Conservation (phyloP, 2,329 filamentous ascomycete species). For the Fusarium sp. region DNA sequence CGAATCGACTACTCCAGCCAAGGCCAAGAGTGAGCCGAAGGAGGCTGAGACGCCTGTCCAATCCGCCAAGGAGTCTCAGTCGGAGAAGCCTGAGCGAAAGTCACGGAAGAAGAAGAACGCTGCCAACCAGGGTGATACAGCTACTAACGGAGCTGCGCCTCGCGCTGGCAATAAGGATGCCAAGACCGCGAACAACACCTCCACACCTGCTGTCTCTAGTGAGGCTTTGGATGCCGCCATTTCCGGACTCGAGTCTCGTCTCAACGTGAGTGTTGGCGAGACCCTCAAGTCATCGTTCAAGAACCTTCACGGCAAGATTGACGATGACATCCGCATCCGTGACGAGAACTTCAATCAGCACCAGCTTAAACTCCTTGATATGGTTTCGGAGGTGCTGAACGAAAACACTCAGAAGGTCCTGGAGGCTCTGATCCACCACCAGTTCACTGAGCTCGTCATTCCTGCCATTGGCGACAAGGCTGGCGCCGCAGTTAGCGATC, state of each 20-base stretch:
- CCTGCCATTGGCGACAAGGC: constrained; percentile 77
- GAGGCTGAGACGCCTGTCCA: constrained; percentile 57
- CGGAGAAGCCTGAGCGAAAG: constrained; percentile 71
- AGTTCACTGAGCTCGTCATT: constrained; percentile 79
- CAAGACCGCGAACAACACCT: constrained; percentile 44
- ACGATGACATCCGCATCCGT: constrained; percentile 68
- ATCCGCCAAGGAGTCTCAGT: constrained; percentile 50
- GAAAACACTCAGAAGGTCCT: constrained; percentile 76
- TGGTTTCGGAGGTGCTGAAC: constrained; percentile 68
- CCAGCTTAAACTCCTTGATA: constrained; percentile 64
- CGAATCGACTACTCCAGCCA: constrained; percentile 49
- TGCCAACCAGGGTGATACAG: constrained; percentile 55
- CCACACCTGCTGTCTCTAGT: constrained; percentile 47
- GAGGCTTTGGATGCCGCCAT: constrained; percentile 65
- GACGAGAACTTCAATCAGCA: constrained; percentile 63
- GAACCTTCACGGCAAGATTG: constrained; percentile 69
- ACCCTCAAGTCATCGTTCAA: constrained; percentile 66
- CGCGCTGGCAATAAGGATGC: constrained; percentile 49
- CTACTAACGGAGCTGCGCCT: constrained; percentile 53
- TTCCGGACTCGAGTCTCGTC: constrained; percentile 60
- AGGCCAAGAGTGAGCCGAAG: constrained; percentile 56
- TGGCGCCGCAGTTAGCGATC: constrained; percentile 73
- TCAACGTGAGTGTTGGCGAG: constrained; percentile 59
- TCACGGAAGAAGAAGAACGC: constrained; percentile 72
- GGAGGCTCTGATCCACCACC: constrained; percentile 76